Evolutionary conservation across 805 yeast genomes (phyloP).

Genomic region (Ogataea kodamae): DNA sequence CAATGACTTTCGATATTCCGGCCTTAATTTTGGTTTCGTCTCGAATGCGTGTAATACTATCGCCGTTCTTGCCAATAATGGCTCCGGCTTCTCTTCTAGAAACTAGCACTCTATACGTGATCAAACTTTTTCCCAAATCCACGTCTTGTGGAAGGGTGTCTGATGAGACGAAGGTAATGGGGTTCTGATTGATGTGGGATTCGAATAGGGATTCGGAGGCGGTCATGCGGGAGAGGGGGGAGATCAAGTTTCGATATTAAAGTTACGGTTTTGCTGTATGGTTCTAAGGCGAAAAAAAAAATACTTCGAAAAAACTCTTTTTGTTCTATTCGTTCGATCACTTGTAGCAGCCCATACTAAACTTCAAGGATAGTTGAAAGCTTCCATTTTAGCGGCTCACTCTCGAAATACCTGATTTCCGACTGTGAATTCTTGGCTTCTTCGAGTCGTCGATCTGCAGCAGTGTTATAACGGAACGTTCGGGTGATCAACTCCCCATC

Average conservation of each 20-base stretch:
- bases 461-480: constrained; percentile 28
- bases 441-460: constrained; percentile 27
- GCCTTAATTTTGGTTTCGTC: constrained; percentile 77
- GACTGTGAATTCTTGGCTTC: constrained; percentile 12
- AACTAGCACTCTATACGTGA: constrained; percentile 56
- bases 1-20: constrained; percentile 76
- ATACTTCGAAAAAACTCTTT: not conserved
- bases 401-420: not conserved
- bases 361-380: constrained; percentile 19
- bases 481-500: constrained; percentile 27
- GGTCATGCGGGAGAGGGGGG: constrained; percentile 16
- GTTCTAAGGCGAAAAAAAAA: constrained; percentile 5
- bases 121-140: constrained; percentile 29
- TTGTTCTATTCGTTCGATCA: no score
- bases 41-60: constrained; percentile 70
- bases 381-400: constrained; percentile 30
- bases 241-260: not conserved
- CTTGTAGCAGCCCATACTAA: no score
- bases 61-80: constrained; percentile 82
- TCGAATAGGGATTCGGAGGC: constrained; percentile 35
- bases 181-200: constrained; percentile 26
- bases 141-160: constrained; percentile 25
- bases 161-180: constrained; percentile 8
- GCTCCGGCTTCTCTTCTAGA: constrained; percentile 88
- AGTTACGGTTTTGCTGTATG: constrained; percentile 3